These are phyloP conservation scores for Pyricularia grisea DNA, from an alignment of 2,329 filamentous ascomycete species.

Conservation along the genomic window DNA sequence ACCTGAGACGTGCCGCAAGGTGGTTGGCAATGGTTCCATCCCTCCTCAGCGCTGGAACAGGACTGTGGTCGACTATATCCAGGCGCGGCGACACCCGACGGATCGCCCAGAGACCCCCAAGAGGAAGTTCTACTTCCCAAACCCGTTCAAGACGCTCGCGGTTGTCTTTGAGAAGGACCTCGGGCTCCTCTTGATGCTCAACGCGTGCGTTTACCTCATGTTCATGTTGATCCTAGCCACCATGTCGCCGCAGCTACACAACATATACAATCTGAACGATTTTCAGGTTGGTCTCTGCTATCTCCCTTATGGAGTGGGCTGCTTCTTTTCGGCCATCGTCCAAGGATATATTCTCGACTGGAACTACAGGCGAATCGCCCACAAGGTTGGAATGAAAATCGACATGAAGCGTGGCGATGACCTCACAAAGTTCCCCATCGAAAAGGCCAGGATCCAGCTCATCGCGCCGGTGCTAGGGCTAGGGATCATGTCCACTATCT, in stretches of 20 bases:
- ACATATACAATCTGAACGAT: constrained; percentile 41
- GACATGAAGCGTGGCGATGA: constrained; percentile 47
- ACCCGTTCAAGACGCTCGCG: constrained; percentile 44
- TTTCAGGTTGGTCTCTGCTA: constrained; percentile 45
- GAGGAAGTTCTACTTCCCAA: constrained; percentile 41
- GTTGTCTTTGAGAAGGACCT: constrained; percentile 50
- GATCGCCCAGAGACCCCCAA: constrained; percentile 21
- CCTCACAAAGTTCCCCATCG: constrained; percentile 42
- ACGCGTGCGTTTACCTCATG: constrained; percentile 43
- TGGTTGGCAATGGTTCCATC: constrained; percentile 55
- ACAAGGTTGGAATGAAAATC: constrained; percentile 49
- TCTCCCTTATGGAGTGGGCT: constrained; percentile 43
- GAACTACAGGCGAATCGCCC: constrained; percentile 63
- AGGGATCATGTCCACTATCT: constrained; percentile 41
- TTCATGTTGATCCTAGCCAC: constrained; percentile 47
- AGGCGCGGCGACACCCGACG: constrained; percentile 22
- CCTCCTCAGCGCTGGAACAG: constrained; percentile 48
- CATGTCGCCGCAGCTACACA: constrained; percentile 39
- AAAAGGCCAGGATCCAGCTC: constrained; percentile 43
- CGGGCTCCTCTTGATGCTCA: constrained; percentile 41
- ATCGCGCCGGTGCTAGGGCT: constrained; percentile 44
- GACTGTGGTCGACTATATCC: constrained; percentile 41
- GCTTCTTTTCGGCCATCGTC: constrained; percentile 34
- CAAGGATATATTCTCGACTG: constrained; percentile 52
- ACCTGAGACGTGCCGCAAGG: constrained; percentile 49